These are phyloP conservation scores for Fraxinus paxiana DNA, from an alignment of 305 asterid genomes.

Conservation along the genomic window DNA sequence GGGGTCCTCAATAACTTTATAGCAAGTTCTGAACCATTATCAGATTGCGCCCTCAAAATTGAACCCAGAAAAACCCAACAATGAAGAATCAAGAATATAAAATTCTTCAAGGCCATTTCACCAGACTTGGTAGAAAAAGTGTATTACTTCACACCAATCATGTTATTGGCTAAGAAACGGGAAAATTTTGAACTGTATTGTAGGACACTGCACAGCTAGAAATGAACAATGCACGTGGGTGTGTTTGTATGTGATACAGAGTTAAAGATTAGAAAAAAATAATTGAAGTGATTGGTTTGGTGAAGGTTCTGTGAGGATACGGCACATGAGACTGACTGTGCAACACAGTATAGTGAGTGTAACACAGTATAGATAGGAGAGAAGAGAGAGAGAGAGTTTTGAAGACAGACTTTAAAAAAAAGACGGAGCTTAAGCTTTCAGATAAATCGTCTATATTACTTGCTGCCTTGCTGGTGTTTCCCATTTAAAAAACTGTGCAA, in stretches of 20 bases:
- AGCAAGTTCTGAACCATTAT: constrained; percentile 36
- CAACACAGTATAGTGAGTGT: constrained; percentile 27
- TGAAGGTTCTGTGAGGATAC: constrained; percentile 39
- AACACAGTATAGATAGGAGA: constrained; percentile 31
- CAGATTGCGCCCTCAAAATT: constrained; percentile 29
- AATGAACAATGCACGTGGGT: background rate
- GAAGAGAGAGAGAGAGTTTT: constrained; percentile 17
- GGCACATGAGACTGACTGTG: constrained; percentile 66
- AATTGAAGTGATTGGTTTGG: constrained; percentile 27
- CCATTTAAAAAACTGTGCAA: background rate
- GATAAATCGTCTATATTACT: background rate
- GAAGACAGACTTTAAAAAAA: background rate
- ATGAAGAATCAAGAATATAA: constrained; percentile 38
- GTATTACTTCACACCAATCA: background rate
- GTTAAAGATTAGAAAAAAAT: constrained; percentile 10
- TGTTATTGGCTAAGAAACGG: background rate
- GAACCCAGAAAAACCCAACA: constrained; percentile 37
- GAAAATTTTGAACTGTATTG: background rate
- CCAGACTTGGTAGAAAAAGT: background rate
- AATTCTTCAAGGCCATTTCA: constrained; percentile 37
- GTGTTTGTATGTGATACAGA: constrained; percentile 17
- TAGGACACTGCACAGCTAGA: background rate
- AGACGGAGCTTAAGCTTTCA: no score
- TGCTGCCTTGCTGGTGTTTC: background rate
- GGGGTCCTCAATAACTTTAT: constrained; percentile 64